Conservation (phyloP, 495 filamentous ascomycete genomes). For the Tricharina praecox region DNA sequence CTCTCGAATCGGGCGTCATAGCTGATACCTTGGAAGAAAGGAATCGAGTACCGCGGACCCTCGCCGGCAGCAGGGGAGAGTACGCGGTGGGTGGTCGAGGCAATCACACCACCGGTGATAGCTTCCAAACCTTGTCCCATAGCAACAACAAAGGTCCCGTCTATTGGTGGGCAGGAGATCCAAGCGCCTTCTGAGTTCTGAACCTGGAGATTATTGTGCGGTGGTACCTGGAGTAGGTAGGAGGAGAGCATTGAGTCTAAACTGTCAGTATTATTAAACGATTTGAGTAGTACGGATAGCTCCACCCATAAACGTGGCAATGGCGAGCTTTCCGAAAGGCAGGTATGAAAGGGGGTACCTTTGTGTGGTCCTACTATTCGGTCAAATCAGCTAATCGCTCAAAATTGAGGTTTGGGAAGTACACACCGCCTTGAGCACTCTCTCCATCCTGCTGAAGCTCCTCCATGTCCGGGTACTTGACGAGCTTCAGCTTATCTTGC, state of each 20-base stretch:
- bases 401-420: slow-evolving; percentile 4
- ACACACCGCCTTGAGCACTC: slow-evolving; percentile 13
- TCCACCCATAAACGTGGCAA: too few relatives aligned
- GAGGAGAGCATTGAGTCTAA: slow-evolving; percentile 66
- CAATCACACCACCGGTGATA: slow-evolving; percentile 74
- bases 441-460: slow-evolving; percentile 8
- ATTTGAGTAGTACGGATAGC: too few relatives aligned
- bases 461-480: slow-evolving; percentile 46
- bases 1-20: slow-evolving; percentile 65
- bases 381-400: too few relatives aligned
- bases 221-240: slow-evolving; percentile 73
- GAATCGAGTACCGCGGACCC: slow-evolving; percentile 67
- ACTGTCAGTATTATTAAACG: too few relatives aligned
- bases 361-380: slow-evolving; percentile 55
- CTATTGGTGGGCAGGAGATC: slow-evolving; percentile 55
- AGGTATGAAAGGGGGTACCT: too few relatives aligned
- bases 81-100: slow-evolving; percentile 73
- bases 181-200: slow-evolving; percentile 71
- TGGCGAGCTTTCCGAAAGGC: too few relatives aligned
- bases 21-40: slow-evolving; percentile 84
- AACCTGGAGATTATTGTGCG: slow-evolving; percentile 68
- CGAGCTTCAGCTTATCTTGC: slow-evolving; percentile 79
- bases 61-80: slow-evolving; percentile 42
- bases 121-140: slow-evolving; percentile 90
- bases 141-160: slow-evolving; percentile 60